Evolutionary conservation across 2,329 filamentous ascomycete genomes (phyloP), one percentile per base, ranked within the genome.

Genomic region (Torrubiellomyces zombiae): DNA sequence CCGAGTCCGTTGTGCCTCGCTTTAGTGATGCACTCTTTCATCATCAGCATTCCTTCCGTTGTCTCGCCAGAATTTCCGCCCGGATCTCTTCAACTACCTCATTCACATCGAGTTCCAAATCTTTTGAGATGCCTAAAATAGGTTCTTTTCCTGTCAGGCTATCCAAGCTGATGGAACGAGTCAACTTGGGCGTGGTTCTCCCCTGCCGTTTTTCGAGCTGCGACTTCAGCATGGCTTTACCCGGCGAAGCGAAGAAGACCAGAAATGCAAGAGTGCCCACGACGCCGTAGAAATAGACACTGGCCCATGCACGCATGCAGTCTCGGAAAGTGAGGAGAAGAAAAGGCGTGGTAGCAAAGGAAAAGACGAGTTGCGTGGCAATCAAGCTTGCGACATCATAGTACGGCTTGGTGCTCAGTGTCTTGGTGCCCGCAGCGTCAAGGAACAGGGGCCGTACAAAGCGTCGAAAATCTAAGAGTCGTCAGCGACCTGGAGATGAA

Each of bases 401-500:
- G 55, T 82, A 86, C 32, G 62, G 69, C 51, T 98, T 98, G 40
- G 60, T 60, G 0, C 71, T 57, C 0, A 72, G 72, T 2, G 78
- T 70, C 26, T 63, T 63, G 33, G 63, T 70, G 18, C 78, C 79
- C 34, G 78, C 67, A 2, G 82, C 67, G 26, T 83, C 73, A 23
- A 95, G 58, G 61, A 98, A 94, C 55, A 98, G 86, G 13, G 89
- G 89, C 2, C 89, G 82, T 30, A 95, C 54, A 42, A 86, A 67
- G 27, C 89, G 81, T 26, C 89, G 83, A 50, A 77, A 81, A 45
- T 94, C 85, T 94, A 32, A 7, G 10, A 5, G 10, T 22, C 20
- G 12, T 13, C 10, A 7, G 5, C 10, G 20, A 7, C 14, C 12
- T 6, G 16, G 5, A 5, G 12, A 22, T 7, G 5, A 13, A 5